Percentiles rank a stretch among this genome's conserved stretches.
Evolutionary conservation across 176 grass and related monocot species (phyloP).

Genomic region (Alloteropsis semialata): DNA sequence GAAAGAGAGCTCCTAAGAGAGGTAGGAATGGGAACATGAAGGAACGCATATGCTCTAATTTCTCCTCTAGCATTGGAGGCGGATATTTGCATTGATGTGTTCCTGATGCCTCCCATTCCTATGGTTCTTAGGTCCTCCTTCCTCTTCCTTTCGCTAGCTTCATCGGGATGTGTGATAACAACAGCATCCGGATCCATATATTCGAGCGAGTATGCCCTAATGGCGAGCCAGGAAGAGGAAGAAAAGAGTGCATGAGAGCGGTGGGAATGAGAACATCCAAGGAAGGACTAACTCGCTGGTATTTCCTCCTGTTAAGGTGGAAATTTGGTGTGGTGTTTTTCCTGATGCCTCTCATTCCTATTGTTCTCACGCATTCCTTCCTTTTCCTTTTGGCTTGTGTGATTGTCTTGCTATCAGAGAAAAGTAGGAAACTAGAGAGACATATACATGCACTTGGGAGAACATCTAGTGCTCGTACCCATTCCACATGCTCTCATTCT

Average conservation of each 20-base stretch:
- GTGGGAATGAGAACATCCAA: constrained; percentile 7
- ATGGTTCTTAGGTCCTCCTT: constrained; percentile 8
- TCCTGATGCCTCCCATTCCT: constrained; percentile 36
- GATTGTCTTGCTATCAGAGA: not conserved
- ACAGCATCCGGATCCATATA: not conserved
- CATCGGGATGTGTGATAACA: not conserved
- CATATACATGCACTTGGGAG: not conserved
- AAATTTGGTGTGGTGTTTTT: constrained; percentile 11
- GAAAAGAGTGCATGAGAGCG: not conserved
- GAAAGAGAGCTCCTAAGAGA: constrained; percentile 14
- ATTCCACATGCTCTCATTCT: not conserved
- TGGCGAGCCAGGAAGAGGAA: not conserved
- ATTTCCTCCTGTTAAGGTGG: not conserved
- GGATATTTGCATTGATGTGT: not conserved
- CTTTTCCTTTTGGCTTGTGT: constrained; percentile 9
- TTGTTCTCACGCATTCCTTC: constrained; percentile 25
- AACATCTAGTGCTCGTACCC: not conserved
- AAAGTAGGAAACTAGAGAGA: not conserved
- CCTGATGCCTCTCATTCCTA: constrained; percentile 39
- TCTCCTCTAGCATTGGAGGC: not conserved
- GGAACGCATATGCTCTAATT: not conserved
- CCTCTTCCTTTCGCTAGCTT: not conserved
- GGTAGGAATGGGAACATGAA: constrained; percentile 16
- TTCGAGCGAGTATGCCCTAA: not conserved
- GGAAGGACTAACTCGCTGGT: not conserved